A percentile compares a stretch with the other conserved stretches of the same genome.
Evolutionary conservation across 2,329 filamentous ascomycete genomes (phyloP).

Genomic region (Colletotrichum aenigma): DNA sequence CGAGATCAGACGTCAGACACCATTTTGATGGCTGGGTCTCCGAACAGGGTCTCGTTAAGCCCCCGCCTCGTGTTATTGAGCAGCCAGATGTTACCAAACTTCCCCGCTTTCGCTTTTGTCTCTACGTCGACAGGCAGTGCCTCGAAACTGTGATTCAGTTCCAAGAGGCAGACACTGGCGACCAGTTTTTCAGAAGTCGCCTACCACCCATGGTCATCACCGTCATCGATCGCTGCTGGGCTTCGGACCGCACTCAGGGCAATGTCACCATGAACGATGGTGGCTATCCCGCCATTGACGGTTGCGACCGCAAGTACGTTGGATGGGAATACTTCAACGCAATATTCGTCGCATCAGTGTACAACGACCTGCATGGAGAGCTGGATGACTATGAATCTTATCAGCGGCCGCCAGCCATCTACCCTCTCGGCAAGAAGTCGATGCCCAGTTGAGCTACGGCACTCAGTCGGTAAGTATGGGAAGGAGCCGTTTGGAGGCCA

Average conservation of each 20-base stretch:
- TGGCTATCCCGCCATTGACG: neutral
- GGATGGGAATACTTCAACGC: neutral
- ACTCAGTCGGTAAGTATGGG: too few relatives aligned
- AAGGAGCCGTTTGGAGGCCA: too few relatives aligned
- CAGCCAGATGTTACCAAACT: neutral
- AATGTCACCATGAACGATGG: neutral
- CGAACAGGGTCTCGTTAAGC: neutral
- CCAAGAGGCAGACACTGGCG: neutral
- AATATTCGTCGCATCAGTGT: neutral
- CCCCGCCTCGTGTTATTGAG: neutral
- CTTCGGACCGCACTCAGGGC: neutral
- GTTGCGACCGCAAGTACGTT: neutral
- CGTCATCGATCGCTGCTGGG: neutral
- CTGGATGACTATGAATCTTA: too few relatives aligned
- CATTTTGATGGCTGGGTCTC: neutral
- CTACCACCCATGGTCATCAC: neutral
- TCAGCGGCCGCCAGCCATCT: too few relatives aligned
- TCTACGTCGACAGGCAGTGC: neutral
- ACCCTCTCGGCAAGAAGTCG: too few relatives aligned
- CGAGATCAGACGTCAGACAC: neutral
- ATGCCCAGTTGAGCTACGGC: too few relatives aligned
- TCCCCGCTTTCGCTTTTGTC: neutral
- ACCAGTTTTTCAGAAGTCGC: neutral
- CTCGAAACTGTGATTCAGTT: neutral
- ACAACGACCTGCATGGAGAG: neutral